Conservation (phyloP, 2,329 filamentous ascomycete genomes). For the Neonectria neomacrospora region DNA sequence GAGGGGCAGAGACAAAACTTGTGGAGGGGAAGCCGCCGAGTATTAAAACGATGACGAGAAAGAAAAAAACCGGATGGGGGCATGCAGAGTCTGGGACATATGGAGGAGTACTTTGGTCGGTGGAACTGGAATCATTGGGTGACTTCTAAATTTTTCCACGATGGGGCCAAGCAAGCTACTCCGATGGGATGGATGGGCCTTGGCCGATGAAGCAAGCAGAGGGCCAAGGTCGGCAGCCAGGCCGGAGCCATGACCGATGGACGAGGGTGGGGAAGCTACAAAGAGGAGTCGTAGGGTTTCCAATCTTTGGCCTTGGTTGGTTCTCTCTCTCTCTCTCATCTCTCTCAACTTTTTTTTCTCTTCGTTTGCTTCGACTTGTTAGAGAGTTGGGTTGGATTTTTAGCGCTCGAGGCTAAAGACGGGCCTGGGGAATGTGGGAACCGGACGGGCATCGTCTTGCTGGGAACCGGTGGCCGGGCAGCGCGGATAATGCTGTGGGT, state of each 20-base stretch:
- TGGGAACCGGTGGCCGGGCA: neutral
- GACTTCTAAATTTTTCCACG: conserved; percentile 17
- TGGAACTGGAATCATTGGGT: conserved; percentile 4
- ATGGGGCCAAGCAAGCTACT: conserved; percentile 18
- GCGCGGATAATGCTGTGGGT: neutral
- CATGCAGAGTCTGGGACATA: conserved; percentile 17
- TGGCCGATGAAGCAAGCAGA: neutral
- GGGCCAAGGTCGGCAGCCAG: neutral
- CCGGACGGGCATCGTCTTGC: neutral
- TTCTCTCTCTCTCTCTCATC: too few relatives aligned
- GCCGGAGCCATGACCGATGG: neutral
- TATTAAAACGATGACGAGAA: conserved; percentile 28
- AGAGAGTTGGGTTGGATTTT: conserved; percentile 33
- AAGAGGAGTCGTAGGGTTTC: neutral
- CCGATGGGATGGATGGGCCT: neutral
- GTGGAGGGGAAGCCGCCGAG: conserved; percentile 26
- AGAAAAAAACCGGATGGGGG: conserved; percentile 21
- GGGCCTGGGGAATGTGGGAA: conserved; percentile 30
- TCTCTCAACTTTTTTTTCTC: neutral
- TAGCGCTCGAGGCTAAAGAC: conserved; percentile 43
- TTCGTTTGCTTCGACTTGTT: neutral
- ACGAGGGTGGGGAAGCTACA: neutral
- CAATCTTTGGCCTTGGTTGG: neutral
- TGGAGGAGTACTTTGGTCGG: conserved; percentile 11
- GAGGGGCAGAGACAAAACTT: conserved; percentile 25